Base-by-base conservation (phyloP, 2,329 filamentous ascomycete genomes). In the Ceratocystis eucalypticola region DNA sequence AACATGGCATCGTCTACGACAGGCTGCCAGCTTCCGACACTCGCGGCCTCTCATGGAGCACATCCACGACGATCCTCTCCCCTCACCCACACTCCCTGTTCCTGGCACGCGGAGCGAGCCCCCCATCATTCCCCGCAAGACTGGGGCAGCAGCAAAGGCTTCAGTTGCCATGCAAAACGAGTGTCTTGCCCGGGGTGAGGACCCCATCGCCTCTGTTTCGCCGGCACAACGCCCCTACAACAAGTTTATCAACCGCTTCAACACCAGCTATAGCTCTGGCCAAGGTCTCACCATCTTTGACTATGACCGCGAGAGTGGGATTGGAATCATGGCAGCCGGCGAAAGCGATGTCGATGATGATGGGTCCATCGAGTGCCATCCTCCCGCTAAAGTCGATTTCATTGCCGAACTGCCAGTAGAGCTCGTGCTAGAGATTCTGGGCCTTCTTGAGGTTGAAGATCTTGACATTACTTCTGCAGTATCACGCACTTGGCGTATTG, bases 251-350 rank as follows among this genome's bases (percentile, higher is more conserved):
- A 41, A 46, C 28, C 55, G 37, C 28, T 33, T 46, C 70, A 37
- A 46, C 45, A 41, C 50, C 17, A 59, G 28, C 53, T 59, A 59
- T 15, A 59, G 10, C 53, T 30, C 62, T 7, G 44, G 67, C 10
- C 70, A 70, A 53, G 70, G 70, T 4, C 37, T 69, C 62, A 62
- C 71, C 64, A 55, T 70, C 20, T 70, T 68, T 17, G 76, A 75
- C 61, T 83, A 80, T 69, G 84, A 87, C 69, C 77, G 80, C 30
- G 84, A 87, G 74, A 87, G 85, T 70, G 84, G 84, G 22, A 85
- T 87, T 64, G 84, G 83, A 41, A 86, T 87, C 62, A 77, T 79
- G 0, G 74, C 85, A 1, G 80, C 80, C 1, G 73, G 77, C 20
- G 76, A 76, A 2, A 69, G 73, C 1, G 76, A 76, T 30, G 73